phyloP scores from a whole-genome alignment of 768 basidiomycete genomes.

The Rhodotorula diobovata region DNA sequence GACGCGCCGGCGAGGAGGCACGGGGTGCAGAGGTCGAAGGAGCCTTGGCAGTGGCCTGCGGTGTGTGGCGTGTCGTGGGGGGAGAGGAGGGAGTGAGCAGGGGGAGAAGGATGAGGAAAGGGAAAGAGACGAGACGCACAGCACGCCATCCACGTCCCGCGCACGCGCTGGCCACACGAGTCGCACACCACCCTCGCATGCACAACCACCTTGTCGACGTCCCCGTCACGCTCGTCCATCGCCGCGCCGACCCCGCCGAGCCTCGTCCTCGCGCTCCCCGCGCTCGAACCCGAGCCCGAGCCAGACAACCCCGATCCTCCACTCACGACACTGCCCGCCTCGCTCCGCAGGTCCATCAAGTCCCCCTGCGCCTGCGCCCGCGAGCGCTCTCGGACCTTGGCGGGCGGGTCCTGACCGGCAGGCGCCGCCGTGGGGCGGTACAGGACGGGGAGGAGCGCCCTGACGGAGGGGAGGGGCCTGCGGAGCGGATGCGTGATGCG shows the following conservation, averaged over 20 bases:
- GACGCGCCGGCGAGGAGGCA: slow-evolving; percentile 6
- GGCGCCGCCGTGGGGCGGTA: neutral
- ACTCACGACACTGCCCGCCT: neutral
- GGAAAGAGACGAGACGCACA: neutral
- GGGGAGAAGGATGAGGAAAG: neutral
- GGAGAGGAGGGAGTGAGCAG: neutral
- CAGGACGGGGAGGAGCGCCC: neutral
- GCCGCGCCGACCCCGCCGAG: too few relatives aligned
- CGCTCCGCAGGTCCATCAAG: neutral
- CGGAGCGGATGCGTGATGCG: slow-evolving; percentile 4
- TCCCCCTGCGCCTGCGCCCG: neutral
- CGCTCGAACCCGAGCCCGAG: neutral
- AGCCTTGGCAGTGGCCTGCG: slow-evolving; percentile 5
- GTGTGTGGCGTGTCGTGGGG: neutral
- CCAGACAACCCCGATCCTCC: too few relatives aligned
- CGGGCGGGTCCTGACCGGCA: neutral
- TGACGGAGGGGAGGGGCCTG: neutral
- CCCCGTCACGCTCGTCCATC: neutral
- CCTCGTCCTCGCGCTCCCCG: neutral
- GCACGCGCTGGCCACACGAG: neutral
- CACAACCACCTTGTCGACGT: neutral
- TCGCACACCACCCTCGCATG: slow-evolving; percentile 2
- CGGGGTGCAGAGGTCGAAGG: slow-evolving; percentile 5
- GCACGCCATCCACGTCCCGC: neutral
- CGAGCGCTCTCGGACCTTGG: rapidly evolving